Conservation (phyloP, 1,139 yeast genomes). For the Taphrina betulina region DNA sequence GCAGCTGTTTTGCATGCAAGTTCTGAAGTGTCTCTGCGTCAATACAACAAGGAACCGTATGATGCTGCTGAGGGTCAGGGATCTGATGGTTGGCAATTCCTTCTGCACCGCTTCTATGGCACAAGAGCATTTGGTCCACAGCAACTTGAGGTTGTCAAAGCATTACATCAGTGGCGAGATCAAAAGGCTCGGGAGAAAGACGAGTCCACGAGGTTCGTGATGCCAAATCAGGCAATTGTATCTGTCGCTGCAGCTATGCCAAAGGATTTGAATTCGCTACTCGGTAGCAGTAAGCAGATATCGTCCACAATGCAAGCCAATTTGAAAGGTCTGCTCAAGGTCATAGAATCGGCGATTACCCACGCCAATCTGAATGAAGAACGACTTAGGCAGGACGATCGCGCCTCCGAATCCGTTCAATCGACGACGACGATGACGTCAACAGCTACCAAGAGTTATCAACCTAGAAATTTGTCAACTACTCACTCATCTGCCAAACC, state of each 20-base stretch:
- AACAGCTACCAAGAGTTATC: neutral
- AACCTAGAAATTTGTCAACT: too few relatives aligned
- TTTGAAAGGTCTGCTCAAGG: slow-evolving; percentile 21
- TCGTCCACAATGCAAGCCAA: slow-evolving; percentile 32
- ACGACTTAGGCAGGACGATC: neutral
- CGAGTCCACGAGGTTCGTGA: slow-evolving; percentile 77
- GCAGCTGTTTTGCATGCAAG: slow-evolving; percentile 71
- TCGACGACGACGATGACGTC: neutral
- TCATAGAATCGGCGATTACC: slow-evolving; percentile 30
- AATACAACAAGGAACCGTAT: slow-evolving; percentile 57
- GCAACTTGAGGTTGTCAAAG: slow-evolving; percentile 59
- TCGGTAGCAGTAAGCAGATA: slow-evolving; percentile 24
- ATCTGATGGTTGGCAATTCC: slow-evolving; percentile 41
- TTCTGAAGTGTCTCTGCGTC: slow-evolving; percentile 72
- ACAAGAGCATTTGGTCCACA: slow-evolving; percentile 49
- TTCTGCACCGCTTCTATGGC: slow-evolving; percentile 63
- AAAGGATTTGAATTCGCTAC: slow-evolving; percentile 23
- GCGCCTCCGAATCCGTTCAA: neutral
- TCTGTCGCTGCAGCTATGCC: slow-evolving; percentile 49
- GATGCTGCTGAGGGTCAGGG: slow-evolving; percentile 39
- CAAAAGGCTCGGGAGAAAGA: slow-evolving; percentile 67
- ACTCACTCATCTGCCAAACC: neutral
- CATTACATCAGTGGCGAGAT: slow-evolving; percentile 82
- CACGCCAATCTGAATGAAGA: slow-evolving; percentile 20
- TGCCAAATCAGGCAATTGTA: slow-evolving; percentile 78